Evolutionary conservation across 805 yeast genomes (phyloP).

Genomic region (Teunomyces lycoperdinae): DNA sequence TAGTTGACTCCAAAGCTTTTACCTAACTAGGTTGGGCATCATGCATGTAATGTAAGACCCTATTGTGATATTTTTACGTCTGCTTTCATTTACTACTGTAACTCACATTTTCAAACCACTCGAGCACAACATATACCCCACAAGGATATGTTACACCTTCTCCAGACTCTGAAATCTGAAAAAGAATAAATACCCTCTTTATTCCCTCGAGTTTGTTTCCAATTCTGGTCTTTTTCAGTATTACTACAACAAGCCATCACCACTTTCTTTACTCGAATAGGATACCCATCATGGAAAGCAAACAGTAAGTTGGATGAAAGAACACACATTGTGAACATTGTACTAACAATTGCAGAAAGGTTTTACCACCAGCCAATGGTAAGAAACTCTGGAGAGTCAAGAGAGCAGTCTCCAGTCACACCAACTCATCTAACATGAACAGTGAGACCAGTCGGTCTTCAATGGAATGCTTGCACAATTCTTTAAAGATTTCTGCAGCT

Average conservation of each 20-base stretch:
- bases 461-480: conserved; percentile 40
- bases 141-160: conserved; percentile 1
- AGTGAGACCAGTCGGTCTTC: conserved; percentile 13
- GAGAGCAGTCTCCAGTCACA: conserved; percentile 14
- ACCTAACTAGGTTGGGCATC: conserved; percentile 1
- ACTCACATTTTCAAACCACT: neutral
- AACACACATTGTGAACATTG: neutral
- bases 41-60: neutral
- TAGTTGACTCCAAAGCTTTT: neutral
- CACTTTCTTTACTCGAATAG: conserved; percentile 1
- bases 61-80: neutral
- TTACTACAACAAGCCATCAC: conserved; percentile 4
- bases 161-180: neutral
- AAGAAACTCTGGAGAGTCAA: conserved; percentile 46
- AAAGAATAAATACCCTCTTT: conserved; percentile 4
- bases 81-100: neutral
- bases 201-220: conserved; percentile 1
- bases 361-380: conserved; percentile 43
- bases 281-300: conserved; percentile 2
- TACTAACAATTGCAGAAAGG: conserved; percentile 5
- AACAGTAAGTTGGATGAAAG: neutral
- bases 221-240: neutral
- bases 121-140: conserved; percentile 1
- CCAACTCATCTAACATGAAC: conserved; percentile 10
- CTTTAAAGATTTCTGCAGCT: conserved; percentile 41